Base-by-base conservation (phyloP, 495 filamentous ascomycete species). In the Penicillium ucsense region DNA sequence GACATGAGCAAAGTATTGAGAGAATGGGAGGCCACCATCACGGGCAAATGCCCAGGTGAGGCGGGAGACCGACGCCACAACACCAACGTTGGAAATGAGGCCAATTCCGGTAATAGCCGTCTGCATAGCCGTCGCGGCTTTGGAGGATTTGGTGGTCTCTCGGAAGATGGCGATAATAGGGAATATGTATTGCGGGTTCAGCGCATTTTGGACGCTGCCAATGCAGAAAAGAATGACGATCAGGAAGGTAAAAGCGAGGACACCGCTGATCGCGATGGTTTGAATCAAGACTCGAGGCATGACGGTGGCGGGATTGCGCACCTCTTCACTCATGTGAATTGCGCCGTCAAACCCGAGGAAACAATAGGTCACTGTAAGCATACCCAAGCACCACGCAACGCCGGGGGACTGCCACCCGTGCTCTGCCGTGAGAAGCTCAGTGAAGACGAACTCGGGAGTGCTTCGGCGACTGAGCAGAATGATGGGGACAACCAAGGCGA, bases 11-110 rank as follows among this genome's bases (percentile, higher is more conserved):
- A 80, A 71, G 40, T 66, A 69, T 6, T 39, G 35, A 9, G 70
- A 72, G 46, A 76, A 79, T 5, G 80, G 80, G 0, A 82, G 56
- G 3, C 52, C 52, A 3, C 48, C 48, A 48, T 82, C 78, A 11
- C 77, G 57, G n/a, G 80, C 75, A 52, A 83, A 82, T 1, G 78
- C 68, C 72, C 74, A 82, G 4, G 62, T 62, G 38, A 76, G 67
- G 8, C 79, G 64, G 27, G 72, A 77, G 6, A 71, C 67, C 4
- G 74, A 69, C 5, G 77, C 74, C 5, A 63, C 44, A 8, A 57
- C 51, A 8, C 55, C 54, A 10, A 52, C 48, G 31, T 51, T 57
- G 0, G 57, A 57, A 36, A 57, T 40, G 35, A 58, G 42, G 12
- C 54, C 54, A 44, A 61, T 57, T 6, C 49, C 27, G 8, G 49